Evolutionary conservation across 352 stramenopile genomes (phyloP).

Genomic region (Peronospora belbahrii): DNA sequence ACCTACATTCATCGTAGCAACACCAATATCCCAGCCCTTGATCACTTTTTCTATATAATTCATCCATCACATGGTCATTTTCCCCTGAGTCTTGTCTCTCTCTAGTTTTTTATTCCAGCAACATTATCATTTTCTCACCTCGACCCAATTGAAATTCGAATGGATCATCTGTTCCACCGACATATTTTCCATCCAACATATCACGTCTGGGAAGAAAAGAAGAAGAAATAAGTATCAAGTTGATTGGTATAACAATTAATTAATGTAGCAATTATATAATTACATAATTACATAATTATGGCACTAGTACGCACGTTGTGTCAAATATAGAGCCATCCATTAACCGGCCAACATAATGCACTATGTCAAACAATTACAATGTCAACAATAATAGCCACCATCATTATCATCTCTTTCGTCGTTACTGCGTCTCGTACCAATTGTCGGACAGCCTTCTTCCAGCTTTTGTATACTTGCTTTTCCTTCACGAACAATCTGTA

Average conservation of each 20-base stretch:
- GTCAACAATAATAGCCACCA: not conserved
- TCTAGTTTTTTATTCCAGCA: too few relatives aligned
- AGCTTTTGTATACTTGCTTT: conserved; percentile 36
- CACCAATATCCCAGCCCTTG: conserved; percentile 79
- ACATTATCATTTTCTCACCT: conserved; percentile 24
- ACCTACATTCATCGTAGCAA: conserved; percentile 69
- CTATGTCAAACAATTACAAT: conserved; percentile 10
- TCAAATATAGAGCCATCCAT: conserved; percentile 85
- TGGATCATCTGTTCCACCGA: conserved; percentile 74
- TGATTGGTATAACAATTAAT: too few relatives aligned
- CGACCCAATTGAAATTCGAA: conserved; percentile 81
- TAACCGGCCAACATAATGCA: conserved; percentile 78
- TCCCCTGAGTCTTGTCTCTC: not conserved
- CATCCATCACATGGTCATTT: too few relatives aligned
- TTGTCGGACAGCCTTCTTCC: conserved; percentile 78
- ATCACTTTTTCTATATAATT: conserved; percentile 73
- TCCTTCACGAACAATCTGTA: conserved; percentile 53
- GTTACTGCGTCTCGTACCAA: conserved; percentile 25
- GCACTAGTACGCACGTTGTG: conserved; percentile 41
- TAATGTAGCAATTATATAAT: too few relatives aligned
- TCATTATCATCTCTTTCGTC: not conserved
- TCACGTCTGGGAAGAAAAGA: conserved; percentile 68
- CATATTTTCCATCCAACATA: conserved; percentile 68
- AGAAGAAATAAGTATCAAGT: too few relatives aligned
- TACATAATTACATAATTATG: not conserved